Conservation (phyloP, 768 basidiomycete species). For the Leucocoprinus leucothites region DNA sequence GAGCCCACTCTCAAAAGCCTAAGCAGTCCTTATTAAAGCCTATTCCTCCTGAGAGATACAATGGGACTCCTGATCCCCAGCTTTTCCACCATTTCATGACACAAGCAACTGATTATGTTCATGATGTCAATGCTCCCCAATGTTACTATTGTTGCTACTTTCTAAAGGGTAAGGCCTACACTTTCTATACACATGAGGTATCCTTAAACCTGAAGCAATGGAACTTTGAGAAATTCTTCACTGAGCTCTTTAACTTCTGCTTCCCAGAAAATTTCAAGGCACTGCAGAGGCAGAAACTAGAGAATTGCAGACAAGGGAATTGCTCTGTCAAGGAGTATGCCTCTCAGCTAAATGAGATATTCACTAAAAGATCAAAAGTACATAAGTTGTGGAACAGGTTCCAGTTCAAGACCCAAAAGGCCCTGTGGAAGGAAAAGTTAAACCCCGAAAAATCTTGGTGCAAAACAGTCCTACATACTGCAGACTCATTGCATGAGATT, state of each 20-base stretch:
- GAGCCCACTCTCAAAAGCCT: too few species aligned
- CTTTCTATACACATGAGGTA: slow-evolving; percentile 27
- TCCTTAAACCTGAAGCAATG: slow-evolving; percentile 20
- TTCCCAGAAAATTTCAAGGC: slow-evolving; percentile 27
- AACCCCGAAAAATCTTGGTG: slow-evolving; percentile 26
- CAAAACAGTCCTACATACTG: slow-evolving; percentile 23
- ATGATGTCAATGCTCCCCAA: not conserved
- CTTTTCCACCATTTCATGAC: slow-evolving; percentile 3
- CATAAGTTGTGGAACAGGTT: slow-evolving; percentile 34
- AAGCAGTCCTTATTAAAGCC: too few species aligned
- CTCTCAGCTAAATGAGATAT: slow-evolving; percentile 31
- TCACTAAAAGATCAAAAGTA: slow-evolving; percentile 28
- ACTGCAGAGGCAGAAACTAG: slow-evolving; percentile 25
- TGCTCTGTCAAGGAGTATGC: slow-evolving; percentile 28
- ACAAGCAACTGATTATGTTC: not conserved
- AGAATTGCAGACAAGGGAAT: slow-evolving; percentile 21
- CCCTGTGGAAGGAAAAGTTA: slow-evolving; percentile 25
- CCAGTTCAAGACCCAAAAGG: slow-evolving; percentile 19
- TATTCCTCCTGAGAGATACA: slow-evolving; percentile 1
- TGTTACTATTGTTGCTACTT: too few species aligned
- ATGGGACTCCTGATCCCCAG: not conserved
- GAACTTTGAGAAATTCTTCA: slow-evolving; percentile 23
- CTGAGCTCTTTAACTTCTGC: slow-evolving; percentile 29
- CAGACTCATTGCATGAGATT: slow-evolving; percentile 30
- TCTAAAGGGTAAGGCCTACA: slow-evolving; percentile 16